A percentile compares a stretch with the other conserved stretches of the same genome.
Evolutionary conservation across 2,329 filamentous ascomycete genomes (phyloP).

Genomic region (Neofusicoccum umdonicola): DNA sequence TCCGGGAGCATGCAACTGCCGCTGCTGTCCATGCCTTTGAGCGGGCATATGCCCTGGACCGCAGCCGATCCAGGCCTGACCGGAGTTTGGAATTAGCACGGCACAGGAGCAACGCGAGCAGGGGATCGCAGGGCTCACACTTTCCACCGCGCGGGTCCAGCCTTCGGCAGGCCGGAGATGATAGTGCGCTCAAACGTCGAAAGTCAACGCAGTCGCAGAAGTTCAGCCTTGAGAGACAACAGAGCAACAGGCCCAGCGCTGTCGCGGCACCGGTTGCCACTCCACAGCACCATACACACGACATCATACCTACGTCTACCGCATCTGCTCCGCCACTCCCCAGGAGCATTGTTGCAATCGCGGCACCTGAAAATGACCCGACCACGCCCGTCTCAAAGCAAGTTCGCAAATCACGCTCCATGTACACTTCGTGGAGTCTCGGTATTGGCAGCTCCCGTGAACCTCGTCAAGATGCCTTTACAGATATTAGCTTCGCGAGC

Average conservation of each 20-base stretch:
- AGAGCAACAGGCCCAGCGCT: background rate
- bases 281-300: conserved; percentile 15
- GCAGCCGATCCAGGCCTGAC: conserved; percentile 19
- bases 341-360: conserved; percentile 22
- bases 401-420: conserved; percentile 16
- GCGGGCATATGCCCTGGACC: conserved; percentile 30
- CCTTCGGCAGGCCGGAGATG: conserved; percentile 21
- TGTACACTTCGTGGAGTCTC: conserved; percentile 14
- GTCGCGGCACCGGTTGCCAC: background rate
- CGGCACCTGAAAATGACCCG: background rate
- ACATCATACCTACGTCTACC: conserved; percentile 4
- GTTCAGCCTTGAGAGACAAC: conserved; percentile 8
- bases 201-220: conserved; percentile 19
- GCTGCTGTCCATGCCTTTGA: conserved; percentile 37
- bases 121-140: conserved; percentile 36
- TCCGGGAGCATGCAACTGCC: conserved; percentile 36
- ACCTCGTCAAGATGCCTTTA: background rate
- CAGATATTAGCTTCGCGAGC: background rate
- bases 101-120: conserved; percentile 35
- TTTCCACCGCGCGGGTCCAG: conserved; percentile 35
- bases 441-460: conserved; percentile 2
- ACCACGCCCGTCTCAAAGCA: background rate
- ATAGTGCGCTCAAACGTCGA: background rate
- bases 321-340: background rate
- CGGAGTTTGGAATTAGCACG: conserved; percentile 22